phyloP scores from a whole-genome alignment of 2,329 filamentous ascomycete genomes.

The Fusarium subtropicale region DNA sequence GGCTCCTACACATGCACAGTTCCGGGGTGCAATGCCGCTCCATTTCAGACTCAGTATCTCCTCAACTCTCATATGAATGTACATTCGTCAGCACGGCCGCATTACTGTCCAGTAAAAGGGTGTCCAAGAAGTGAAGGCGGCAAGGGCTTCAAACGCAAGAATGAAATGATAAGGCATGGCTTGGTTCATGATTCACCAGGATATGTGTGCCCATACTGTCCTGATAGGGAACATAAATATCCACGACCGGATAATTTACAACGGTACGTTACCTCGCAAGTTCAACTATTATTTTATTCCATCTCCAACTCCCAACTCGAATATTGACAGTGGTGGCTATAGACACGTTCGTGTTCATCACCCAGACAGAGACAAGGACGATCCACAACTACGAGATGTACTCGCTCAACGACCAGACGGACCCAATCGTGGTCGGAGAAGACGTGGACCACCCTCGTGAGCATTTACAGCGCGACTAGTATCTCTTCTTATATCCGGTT shows the following conservation, averaged over 20 bases:
- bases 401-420: constrained; percentile 88
- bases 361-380: constrained; percentile 88
- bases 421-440: constrained; percentile 80
- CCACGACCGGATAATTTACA: constrained; percentile 96
- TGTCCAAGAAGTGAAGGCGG: constrained; percentile 73
- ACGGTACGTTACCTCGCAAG: constrained; percentile 66
- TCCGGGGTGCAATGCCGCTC: constrained; percentile 73
- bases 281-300: not conserved
- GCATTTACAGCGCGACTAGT: not conserved
- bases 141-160: constrained; percentile 78
- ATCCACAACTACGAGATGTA: constrained; percentile 82
- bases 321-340: constrained; percentile 20
- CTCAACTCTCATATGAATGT: constrained; percentile 84
- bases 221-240: constrained; percentile 92
- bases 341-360: constrained; percentile 96
- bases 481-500: not conserved
- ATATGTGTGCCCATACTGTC: constrained; percentile 96
- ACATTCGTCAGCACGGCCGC: constrained; percentile 72
- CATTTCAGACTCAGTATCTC: constrained; percentile 82
- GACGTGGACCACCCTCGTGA: constrained; percentile 65
- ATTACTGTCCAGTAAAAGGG: constrained; percentile 72
- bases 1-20: constrained; percentile 69
- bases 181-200: constrained; percentile 94
- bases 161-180: constrained; percentile 80
- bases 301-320: not conserved